Percentiles rank a stretch among this genome's conserved stretches.
These are phyloP conservation scores for Silene conica DNA, from an alignment of 148 eudicot species.

Conservation along the genomic window DNA sequence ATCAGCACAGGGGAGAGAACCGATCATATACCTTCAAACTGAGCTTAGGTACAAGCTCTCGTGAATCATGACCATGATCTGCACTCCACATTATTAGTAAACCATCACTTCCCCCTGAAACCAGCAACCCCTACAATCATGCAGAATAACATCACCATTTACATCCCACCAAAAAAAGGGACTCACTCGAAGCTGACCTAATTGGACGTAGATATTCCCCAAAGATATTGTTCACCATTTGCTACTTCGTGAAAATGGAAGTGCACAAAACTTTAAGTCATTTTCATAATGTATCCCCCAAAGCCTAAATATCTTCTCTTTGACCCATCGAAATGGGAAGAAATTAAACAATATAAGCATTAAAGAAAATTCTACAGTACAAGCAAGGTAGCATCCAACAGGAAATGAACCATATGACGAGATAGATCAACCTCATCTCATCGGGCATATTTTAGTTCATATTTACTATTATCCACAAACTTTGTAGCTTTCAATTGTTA, in stretches of 20 bases:
- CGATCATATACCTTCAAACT: conserved; percentile 63
- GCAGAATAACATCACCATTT: conserved; percentile 12
- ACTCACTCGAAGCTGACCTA: not conserved
- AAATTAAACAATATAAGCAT: not conserved
- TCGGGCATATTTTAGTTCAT: not conserved
- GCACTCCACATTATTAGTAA: conserved; percentile 91
- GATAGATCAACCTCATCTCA: conserved; percentile 2
- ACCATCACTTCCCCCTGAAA: conserved; percentile 98
- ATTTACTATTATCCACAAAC: not conserved
- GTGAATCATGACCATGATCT: conserved; percentile 83
- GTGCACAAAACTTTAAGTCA: not conserved
- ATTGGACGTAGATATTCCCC: not conserved
- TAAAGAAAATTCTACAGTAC: conserved; percentile 3
- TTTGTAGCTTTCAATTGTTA: not conserved
- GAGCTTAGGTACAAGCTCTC: conserved; percentile 90
- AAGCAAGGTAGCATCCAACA: not conserved
- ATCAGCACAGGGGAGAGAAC: conserved; percentile 12
- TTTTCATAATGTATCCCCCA: not conserved
- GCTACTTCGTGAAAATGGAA: not conserved
- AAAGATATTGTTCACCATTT: not conserved
- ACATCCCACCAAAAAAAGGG: not conserved
- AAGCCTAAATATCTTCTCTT: not conserved
- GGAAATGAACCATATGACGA: conserved; percentile 4
- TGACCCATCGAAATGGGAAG: not conserved
- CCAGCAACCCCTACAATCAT: conserved; percentile 71